These are phyloP conservation scores for Phytophthora europaea DNA, from an alignment of 352 stramenopile species.

Conservation along the genomic window DNA sequence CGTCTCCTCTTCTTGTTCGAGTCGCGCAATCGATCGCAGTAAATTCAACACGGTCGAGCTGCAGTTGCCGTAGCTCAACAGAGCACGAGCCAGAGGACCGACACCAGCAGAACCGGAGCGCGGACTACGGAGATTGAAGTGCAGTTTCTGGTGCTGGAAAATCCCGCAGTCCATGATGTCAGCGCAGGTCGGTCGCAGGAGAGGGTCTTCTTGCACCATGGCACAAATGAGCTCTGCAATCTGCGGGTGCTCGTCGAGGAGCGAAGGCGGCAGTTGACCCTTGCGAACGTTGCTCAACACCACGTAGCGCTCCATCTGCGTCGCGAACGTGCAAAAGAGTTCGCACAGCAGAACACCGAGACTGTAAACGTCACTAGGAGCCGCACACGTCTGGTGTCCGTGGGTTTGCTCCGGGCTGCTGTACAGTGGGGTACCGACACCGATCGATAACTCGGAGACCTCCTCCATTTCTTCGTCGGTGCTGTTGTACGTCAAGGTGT, in stretches of 20 bases:
- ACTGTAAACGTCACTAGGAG: slow-evolving; percentile 79
- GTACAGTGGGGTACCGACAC: slow-evolving; percentile 79
- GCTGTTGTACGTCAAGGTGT: slow-evolving; percentile 30
- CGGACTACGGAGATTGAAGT: slow-evolving; percentile 19
- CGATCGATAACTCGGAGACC: slow-evolving; percentile 65
- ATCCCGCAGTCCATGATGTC: slow-evolving; percentile 51
- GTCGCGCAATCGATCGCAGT: slow-evolving; percentile 27
- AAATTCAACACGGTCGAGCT: slow-evolving; percentile 33
- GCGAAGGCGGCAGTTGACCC: slow-evolving; percentile 42
- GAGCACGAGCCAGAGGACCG: slow-evolving; percentile 7
- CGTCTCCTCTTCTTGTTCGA: slow-evolving; percentile 34
- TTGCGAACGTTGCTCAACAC: slow-evolving; percentile 61
- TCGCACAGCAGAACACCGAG: slow-evolving; percentile 81
- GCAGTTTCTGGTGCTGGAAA: slow-evolving; percentile 39
- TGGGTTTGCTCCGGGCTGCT: slow-evolving; percentile 76
- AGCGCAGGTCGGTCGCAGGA: slow-evolving; percentile 50
- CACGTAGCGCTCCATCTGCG: slow-evolving; percentile 82
- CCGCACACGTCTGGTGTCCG: slow-evolving; percentile 50
- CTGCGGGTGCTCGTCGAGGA: slow-evolving; percentile 52
- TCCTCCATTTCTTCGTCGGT: slow-evolving; percentile 41
- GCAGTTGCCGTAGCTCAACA: slow-evolving; percentile 16
- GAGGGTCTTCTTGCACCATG: slow-evolving; percentile 63
- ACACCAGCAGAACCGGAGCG: slow-evolving; percentile 8
- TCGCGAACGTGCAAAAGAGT: slow-evolving; percentile 79
- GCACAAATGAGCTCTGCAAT: slow-evolving; percentile 54